Evolutionary conservation across 129 eudicot species (phyloP).

Genomic region (Helichrysum umbraculigerum): DNA sequence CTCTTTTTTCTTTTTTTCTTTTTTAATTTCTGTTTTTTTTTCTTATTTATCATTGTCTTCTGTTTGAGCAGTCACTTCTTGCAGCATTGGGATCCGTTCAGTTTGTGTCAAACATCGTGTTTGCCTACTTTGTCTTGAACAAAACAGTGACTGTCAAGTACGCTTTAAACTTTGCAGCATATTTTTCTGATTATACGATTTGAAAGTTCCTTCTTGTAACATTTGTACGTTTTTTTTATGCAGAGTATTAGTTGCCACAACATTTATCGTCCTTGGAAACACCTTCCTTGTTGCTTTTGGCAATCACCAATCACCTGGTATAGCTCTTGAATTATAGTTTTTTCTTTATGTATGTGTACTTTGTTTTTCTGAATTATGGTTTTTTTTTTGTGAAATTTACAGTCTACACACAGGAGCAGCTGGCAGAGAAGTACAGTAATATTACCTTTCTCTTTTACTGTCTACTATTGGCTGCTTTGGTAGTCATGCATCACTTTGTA

Average conservation of each 20-base stretch:
- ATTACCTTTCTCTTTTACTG: constrained; percentile 82
- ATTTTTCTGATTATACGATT: not conserved
- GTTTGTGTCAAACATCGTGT: constrained; percentile 93
- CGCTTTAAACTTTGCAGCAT: constrained; percentile 28
- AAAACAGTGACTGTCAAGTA: constrained; percentile 90
- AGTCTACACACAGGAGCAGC: constrained; percentile 91
- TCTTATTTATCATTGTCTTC: constrained; percentile 9
- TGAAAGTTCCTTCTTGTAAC: constrained; percentile 2
- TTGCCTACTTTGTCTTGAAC: constrained; percentile 77
- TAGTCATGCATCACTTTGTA: constrained; percentile 68
- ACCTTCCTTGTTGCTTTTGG: constrained; percentile 95
- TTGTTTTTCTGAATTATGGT: not conserved
- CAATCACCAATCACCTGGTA: constrained; percentile 98
- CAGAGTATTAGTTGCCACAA: constrained; percentile 90
- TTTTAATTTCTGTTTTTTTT: not conserved
- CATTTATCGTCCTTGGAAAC: constrained; percentile 92
- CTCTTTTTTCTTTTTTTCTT: not conserved
- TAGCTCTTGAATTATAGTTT: constrained; percentile 17
- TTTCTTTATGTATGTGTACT: not conserved
- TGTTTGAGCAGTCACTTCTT: constrained; percentile 83
- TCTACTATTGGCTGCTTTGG: constrained; percentile 65
- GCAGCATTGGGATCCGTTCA: constrained; percentile 98
- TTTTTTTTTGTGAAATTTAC: constrained; percentile 25
- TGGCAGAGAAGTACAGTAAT: constrained; percentile 95
- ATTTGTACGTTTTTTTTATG: constrained; percentile 26